These are phyloP conservation scores for Melianthus villosus DNA, from an alignment of 441 rosid species.

Conservation along the genomic window DNA sequence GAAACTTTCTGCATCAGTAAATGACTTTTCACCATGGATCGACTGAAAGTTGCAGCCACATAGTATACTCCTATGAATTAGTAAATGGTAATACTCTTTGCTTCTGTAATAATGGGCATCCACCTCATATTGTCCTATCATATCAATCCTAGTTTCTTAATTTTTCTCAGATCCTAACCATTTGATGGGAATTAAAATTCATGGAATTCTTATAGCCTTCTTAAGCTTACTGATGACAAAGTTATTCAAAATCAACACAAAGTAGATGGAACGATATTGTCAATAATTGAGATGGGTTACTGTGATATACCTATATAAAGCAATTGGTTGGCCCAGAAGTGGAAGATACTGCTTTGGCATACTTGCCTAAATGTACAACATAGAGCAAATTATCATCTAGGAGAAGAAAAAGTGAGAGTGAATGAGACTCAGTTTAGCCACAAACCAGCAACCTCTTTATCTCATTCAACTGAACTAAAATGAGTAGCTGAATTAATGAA, in stretches of 20 bases:
- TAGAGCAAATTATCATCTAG: slow-evolving; percentile 18
- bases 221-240: too few species aligned
- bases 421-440: background rate
- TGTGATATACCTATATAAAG: slow-evolving; percentile 60
- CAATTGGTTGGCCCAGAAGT: slow-evolving; percentile 77
- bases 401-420: slow-evolving; percentile 11
- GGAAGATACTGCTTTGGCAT: slow-evolving; percentile 97
- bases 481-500: background rate
- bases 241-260: background rate
- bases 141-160: too few species aligned
- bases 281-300: background rate
- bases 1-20: too few species aligned
- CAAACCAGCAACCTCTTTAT: background rate
- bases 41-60: too few species aligned
- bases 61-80: too few species aligned
- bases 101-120: too few species aligned
- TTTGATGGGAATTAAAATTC: too few species aligned
- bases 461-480: background rate
- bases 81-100: too few species aligned
- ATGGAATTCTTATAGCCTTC: too few species aligned
- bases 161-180: too few species aligned
- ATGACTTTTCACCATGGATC: too few species aligned
- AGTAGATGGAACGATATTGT: background rate
- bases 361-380: slow-evolving; percentile 47
- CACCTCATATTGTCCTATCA: too few species aligned